These are phyloP conservation scores for Neonectria coccinea DNA, from an alignment of 2,329 filamentous ascomycete species.

Conservation along the genomic window DNA sequence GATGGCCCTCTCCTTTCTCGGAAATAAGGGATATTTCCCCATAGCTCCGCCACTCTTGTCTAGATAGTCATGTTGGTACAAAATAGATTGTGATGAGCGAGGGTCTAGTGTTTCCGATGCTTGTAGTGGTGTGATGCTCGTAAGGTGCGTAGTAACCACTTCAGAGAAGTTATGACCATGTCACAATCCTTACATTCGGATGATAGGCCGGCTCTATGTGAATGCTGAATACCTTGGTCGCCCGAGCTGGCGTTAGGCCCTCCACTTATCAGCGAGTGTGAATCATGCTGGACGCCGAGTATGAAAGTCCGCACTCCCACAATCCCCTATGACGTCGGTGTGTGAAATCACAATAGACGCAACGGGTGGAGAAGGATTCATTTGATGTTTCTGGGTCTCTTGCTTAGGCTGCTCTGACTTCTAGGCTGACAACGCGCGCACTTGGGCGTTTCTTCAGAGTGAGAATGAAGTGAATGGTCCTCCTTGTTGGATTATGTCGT, in stretches of 20 bases:
- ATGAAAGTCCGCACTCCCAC: background rate
- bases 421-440: background rate
- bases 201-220: background rate
- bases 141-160: background rate
- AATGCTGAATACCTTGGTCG: background rate
- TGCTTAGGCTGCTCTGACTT: background rate
- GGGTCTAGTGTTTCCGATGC: background rate
- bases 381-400: background rate
- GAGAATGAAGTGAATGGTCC: background rate
- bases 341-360: background rate
- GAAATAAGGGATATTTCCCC: constrained; percentile 37
- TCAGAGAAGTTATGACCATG: background rate
- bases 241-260: background rate
- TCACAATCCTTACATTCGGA: background rate
- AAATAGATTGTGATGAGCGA: constrained; percentile 29
- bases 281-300: background rate
- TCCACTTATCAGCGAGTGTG: background rate
- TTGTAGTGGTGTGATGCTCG: constrained; percentile 1
- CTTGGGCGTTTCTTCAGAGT: background rate
- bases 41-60: constrained; percentile 25
- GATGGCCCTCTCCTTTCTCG: constrained; percentile 41
- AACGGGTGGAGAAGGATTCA: background rate
- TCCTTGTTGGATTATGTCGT: background rate
- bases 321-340: background rate
- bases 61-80: constrained; percentile 29